Base-by-base conservation (phyloP, 306 rosid genomes). In the Dalbergia cochinchinensis region DNA sequence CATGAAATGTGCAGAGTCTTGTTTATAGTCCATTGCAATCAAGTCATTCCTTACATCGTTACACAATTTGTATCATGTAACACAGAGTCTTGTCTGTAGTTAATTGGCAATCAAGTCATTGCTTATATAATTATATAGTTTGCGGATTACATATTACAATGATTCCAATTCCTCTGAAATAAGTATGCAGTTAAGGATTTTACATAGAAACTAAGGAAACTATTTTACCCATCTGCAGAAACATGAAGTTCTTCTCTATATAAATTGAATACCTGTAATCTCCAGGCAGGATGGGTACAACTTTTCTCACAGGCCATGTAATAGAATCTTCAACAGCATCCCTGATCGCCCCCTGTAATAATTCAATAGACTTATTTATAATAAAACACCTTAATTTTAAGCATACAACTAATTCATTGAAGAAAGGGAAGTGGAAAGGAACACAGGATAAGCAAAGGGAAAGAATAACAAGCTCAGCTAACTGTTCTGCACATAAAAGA, bases 281-380 rank as follows among this genome's bases (percentile, higher is more conserved):
- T 84, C 99, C 98, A 15, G 99, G 97, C 85, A 96, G 75, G 64
- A 96, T 96, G 80, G 99, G 89, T 74, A 96, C 66, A 76, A 96
- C 82, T 86, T 96, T 96, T 74, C 98, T 86, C 85, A 92, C 97
- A 26, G 99, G 98, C 99, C 99, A 96, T 76, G 98, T 89, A 60
- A 96, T 80, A 78, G 97, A 87, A 89, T 96, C 99, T 84, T 93
- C 99, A 71, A 96, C 86, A 59, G 99, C 98, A 85, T 93, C 98
- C 15, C 94, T 88, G 65, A 96, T 96, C 1, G 87, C 76, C 37
- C 87, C 96, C 99, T 95, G 90, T 60, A 81, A n/a, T 64, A 80
- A 83, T 54, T 71, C 54, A 22, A 22, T 60, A 69, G 60, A 82
- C 85, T 45, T 75, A 73, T 77, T 83, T 65, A 76, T 61, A 59